phyloP scores from a whole-genome alignment of 1,284 basidiomycete genomes.

The Somion occarium region DNA sequence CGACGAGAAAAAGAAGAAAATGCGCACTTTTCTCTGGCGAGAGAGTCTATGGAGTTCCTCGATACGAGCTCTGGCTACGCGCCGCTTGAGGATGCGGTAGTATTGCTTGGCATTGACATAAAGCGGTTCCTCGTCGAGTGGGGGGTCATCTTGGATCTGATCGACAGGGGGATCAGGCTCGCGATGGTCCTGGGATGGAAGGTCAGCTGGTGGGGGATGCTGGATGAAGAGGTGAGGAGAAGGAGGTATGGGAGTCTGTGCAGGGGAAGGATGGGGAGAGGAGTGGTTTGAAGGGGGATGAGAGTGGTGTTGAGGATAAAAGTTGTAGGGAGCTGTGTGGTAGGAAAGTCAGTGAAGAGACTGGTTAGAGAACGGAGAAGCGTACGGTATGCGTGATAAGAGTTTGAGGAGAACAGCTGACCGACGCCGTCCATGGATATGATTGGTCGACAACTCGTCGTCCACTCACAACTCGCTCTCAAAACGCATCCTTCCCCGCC shows the following conservation, averaged over 20 bases:
- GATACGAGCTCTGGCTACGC: slow-evolving; percentile 81
- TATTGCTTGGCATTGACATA: slow-evolving; percentile 99
- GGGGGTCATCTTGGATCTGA: slow-evolving; percentile 30
- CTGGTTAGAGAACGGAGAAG: slow-evolving; percentile 9
- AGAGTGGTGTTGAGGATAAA: slow-evolving; percentile 18
- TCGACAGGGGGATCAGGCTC: slow-evolving; percentile 26
- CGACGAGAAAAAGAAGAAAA: not conserved
- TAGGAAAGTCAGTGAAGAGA: slow-evolving; percentile 8
- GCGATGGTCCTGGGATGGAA: slow-evolving; percentile 18
- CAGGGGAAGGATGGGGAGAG: slow-evolving; percentile 22
- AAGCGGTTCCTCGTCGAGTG: slow-evolving; percentile 87
- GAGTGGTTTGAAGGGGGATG: slow-evolving; percentile 23
- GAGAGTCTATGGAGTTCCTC: slow-evolving; percentile 92
- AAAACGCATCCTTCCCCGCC: not conserved
- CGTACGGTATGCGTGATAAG: slow-evolving; percentile 44
- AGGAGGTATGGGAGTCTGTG: slow-evolving; percentile 20
- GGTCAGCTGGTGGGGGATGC: slow-evolving; percentile 18
- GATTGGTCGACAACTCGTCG: slow-evolving; percentile 34
- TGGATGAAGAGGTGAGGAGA: slow-evolving; percentile 25
- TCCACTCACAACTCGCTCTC: slow-evolving; percentile 11
- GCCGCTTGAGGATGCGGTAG: slow-evolving; percentile 91
- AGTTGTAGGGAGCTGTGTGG: slow-evolving; percentile 27
- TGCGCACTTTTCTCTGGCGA: slow-evolving; percentile 79
- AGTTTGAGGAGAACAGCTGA: slow-evolving; percentile 58
- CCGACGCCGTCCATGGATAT: slow-evolving; percentile 53